Evolutionary conservation across 257 asterid genomes (phyloP).

Genomic region (Solanum etuberosum): DNA sequence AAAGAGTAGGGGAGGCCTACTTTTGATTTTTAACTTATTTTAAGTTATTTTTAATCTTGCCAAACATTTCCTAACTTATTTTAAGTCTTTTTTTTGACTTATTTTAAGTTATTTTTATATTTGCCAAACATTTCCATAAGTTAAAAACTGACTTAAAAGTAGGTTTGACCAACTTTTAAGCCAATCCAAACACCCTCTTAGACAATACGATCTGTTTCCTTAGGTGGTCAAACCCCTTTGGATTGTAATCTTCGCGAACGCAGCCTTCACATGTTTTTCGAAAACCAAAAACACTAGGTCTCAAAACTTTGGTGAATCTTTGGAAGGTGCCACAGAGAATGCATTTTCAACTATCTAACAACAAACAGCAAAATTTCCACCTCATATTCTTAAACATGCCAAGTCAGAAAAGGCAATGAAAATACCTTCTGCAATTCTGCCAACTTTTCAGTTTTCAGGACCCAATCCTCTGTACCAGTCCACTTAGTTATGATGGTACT

Average conservation of each 20-base stretch:
- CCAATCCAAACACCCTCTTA: neutral
- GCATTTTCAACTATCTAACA: neutral
- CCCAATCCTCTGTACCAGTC: conserved; percentile 69
- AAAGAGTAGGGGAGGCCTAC: no score
- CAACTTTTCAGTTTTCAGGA: conserved; percentile 55
- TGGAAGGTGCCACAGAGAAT: no score
- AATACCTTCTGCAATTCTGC: conserved; percentile 64
- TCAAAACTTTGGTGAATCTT: neutral
- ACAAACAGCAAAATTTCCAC: neutral
- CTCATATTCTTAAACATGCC: neutral
- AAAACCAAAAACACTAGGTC: neutral
- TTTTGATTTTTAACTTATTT: no score
- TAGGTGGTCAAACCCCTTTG: neutral
- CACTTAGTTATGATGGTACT: conserved; percentile 62
- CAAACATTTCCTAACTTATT: no score
- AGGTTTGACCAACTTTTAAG: no score
- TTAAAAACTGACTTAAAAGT: no score
- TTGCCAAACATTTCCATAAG: no score
- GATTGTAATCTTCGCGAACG: neutral
- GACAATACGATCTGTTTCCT: neutral
- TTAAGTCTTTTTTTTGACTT: no score
- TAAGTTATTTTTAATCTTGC: no score
- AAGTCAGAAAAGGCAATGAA: neutral
- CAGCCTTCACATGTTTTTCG: neutral
- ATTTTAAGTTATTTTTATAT: no score